Evolutionary conservation across 768 basidiomycete genomes (phyloP), one percentile per base, ranked within the genome.

Genomic region (Rhizopogon vinicolor): DNA sequence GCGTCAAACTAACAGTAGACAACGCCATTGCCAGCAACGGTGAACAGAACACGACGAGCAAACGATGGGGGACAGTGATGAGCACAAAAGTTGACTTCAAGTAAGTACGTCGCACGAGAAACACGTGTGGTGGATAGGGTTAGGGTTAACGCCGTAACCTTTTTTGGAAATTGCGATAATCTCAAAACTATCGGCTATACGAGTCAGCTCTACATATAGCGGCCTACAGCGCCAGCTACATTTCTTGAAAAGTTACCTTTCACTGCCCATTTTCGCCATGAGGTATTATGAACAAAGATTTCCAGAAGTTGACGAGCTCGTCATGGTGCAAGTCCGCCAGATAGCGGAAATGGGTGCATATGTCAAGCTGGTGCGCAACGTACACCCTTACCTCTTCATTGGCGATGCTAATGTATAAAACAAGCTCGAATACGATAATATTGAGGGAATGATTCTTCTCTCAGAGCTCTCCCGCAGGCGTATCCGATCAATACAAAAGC

Each of bases 281-380:
- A 85, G 94, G 40, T 98, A 93, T 74, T 97, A 96, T 72, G 86
- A 92, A 70, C 90, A 89, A 66, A 85, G 86, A 63, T 97, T 94
- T 68, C 94, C 94, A 28, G 91, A 98, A 72, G 92, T 97, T 59
- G 96, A 99, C 70, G 92, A 97, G 71, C 86, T 98, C 51, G 97
- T 98, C 73, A 98, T 98, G 96, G 97, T 99, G 12, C 95, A 98
- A 69, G 97, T 99, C 60, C 91, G 92, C 71, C 93, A 97, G 75
- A 99, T 99, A 65, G 93, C 94, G 51, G 96, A 99, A 73, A 99
- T 98, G 96, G 97, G 97, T 46, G 97, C 97, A 44, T 98, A 99
- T 70, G 97, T 99, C 60, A 98, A 98, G 68, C 80, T 99, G 63
- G 95, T 96, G 61, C 63, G 89, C 76, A 49, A 4, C 35, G 18